Evolutionary conservation across 2,329 filamentous ascomycete genomes (phyloP).

Genomic region (Fusarium illudens): DNA sequence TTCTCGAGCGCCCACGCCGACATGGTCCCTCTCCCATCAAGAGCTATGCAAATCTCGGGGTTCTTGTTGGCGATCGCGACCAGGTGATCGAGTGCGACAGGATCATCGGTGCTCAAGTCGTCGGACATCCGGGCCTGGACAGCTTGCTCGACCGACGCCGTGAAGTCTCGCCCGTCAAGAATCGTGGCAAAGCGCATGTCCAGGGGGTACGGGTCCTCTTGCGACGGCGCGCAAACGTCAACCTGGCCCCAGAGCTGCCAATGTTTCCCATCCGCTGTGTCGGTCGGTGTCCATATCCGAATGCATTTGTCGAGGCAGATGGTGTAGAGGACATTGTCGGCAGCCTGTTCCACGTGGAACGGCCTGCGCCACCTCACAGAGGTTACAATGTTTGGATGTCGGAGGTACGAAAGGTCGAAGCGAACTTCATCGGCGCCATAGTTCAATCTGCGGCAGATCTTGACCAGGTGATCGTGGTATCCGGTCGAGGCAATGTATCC

Average conservation of each 20-base stretch:
- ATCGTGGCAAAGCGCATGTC: slow-evolving; percentile 68
- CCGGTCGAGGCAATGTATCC: slow-evolving; percentile 85
- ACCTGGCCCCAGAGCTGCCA: slow-evolving; percentile 84
- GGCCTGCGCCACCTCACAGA: slow-evolving; percentile 86
- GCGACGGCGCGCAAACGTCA: slow-evolving; percentile 77
- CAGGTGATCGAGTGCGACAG: slow-evolving; percentile 78
- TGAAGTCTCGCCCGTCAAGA: slow-evolving; percentile 83
- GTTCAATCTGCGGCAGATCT: slow-evolving; percentile 89
- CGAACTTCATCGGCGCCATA: slow-evolving; percentile 84
- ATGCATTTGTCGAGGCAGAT: slow-evolving; percentile 82
- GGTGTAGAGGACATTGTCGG: slow-evolving; percentile 90
- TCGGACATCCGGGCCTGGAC: slow-evolving; percentile 67
- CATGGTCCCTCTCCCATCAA: slow-evolving; percentile 87
- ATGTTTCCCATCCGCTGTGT: slow-evolving; percentile 74
- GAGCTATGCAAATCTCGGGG: slow-evolving; percentile 85
- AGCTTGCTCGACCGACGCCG: slow-evolving; percentile 77
- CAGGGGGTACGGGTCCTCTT: slow-evolving; percentile 45
- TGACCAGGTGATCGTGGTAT: slow-evolving; percentile 81
- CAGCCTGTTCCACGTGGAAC: slow-evolving; percentile 77
- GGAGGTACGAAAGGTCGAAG: slow-evolving; percentile 90
- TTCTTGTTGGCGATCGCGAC: slow-evolving; percentile 85
- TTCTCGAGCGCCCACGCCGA: slow-evolving; percentile 94
- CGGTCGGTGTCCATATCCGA: slow-evolving; percentile 83
- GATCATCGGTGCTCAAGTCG: slow-evolving; percentile 67
- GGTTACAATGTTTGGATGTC: slow-evolving; percentile 84